Evolutionary conservation across 1,139 yeast species (phyloP).

Genomic region (Cylindricascospora bacillispora): DNA sequence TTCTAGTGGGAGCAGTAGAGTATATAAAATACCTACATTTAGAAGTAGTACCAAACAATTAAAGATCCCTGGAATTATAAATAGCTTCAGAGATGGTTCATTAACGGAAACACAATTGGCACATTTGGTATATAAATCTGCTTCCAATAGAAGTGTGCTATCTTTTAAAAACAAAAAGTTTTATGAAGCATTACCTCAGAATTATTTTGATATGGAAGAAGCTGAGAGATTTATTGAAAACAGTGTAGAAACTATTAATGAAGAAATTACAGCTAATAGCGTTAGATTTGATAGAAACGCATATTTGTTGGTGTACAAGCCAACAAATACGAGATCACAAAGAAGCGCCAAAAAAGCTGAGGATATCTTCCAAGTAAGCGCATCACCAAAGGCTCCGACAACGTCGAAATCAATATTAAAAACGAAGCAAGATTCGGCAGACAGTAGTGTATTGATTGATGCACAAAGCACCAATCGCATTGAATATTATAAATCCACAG

Average conservation of each 20-base stretch:
- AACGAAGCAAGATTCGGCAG: no score
- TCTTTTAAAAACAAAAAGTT: constrained; percentile 12
- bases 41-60: constrained; percentile 8
- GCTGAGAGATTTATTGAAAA: constrained; percentile 1
- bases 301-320: constrained; percentile 15
- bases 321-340: no score
- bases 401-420: no score
- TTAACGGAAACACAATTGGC: constrained; percentile 10
- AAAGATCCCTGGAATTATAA: constrained; percentile 12
- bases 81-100: constrained; percentile 11
- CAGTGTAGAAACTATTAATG: constrained; percentile 3
- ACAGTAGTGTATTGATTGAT: no score
- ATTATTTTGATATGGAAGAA: constrained; percentile 1
- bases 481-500: no score
- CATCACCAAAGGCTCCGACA: no score
- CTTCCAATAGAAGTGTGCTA: constrained; percentile 5
- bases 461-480: no score
- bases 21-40: constrained; percentile 19
- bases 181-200: constrained; percentile 7
- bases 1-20: constrained; percentile 6
- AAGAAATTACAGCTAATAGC: constrained; percentile 6
- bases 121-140: constrained; percentile 6
- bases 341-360: constrained; percentile 7
- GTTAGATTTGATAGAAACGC: constrained; percentile 18
- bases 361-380: no score